phyloP scores from a whole-genome alignment of 345 rosid species.

The Linum tenue region DNA sequence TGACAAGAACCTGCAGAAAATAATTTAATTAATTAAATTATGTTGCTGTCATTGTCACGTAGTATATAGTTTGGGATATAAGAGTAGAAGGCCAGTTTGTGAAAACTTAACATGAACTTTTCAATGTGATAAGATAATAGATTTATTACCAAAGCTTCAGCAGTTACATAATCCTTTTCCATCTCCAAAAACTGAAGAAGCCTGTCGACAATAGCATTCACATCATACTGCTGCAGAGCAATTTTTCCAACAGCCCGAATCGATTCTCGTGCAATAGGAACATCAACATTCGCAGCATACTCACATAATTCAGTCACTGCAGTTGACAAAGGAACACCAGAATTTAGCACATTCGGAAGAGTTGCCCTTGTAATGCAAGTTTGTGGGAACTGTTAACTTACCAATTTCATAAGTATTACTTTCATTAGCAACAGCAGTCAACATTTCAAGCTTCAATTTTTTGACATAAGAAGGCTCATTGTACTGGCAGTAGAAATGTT shows the following conservation, averaged over 20 bases:
- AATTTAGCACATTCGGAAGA: slow-evolving; percentile 11
- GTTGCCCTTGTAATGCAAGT: slow-evolving; percentile 11
- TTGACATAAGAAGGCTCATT: slow-evolving; percentile 93
- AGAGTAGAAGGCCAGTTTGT: background rate
- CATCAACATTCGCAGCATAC: slow-evolving; percentile 97
- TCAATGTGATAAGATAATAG: slow-evolving; percentile 1
- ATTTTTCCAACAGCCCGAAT: slow-evolving; percentile 98
- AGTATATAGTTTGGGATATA: background rate
- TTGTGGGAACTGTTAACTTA: slow-evolving; percentile 25
- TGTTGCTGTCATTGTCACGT: slow-evolving; percentile 2
- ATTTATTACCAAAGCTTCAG: slow-evolving; percentile 79
- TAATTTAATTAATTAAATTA: slow-evolving; percentile 11
- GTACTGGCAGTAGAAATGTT: slow-evolving; percentile 97
- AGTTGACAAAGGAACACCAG: slow-evolving; percentile 18
- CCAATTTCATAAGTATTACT: slow-evolving; percentile 97
- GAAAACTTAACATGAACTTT: slow-evolving; percentile 7
- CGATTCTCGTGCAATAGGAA: slow-evolving; percentile 92
- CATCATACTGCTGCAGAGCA: slow-evolving; percentile 97
- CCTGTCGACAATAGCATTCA: slow-evolving; percentile 98
- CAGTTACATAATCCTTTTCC: slow-evolving; percentile 99
- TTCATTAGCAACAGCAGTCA: slow-evolving; percentile 98
- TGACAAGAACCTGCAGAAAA: slow-evolving; percentile 74
- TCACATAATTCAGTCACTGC: slow-evolving; percentile 96
- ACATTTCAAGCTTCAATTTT: slow-evolving; percentile 98
- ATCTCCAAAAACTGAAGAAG: slow-evolving; percentile 98